Evolutionary conservation across 1,284 basidiomycete species (phyloP), one percentile per base, ranked within the genome.

Genomic region (Naganishia cerealis): DNA sequence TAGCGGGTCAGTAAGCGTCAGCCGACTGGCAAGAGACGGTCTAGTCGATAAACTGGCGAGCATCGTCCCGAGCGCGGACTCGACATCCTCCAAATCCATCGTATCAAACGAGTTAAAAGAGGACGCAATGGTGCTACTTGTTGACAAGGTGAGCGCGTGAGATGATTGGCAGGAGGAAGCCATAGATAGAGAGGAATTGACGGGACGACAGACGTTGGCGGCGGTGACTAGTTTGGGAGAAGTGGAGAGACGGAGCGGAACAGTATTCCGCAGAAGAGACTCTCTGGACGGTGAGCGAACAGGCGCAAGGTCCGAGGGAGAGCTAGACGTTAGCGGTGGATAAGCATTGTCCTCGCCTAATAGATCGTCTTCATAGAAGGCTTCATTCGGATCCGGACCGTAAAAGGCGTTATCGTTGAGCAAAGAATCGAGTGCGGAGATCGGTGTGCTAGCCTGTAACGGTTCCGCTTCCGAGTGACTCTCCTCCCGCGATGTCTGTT

Each of bases 31-130:
- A 53, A 63, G 50, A 9, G 50, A 54, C 38, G 61, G 61, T 9
- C 61, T 46, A 7, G 61, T 63, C 24, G 61, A 63, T 13, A 63
- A 29, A 53, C 61, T 63, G 10, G 61, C 61, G 16, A 63, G 61
- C 61, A 63, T 63, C 3, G 50, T 54, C 16, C 61, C 61, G n/a
- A 63, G 36, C 15, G 61, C 61, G 24, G 61, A 54, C 39, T 63
- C 61, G 36, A 63, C 61, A 40, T 63, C 61, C 13, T 63, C 61
- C 42, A 63, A 33, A 18, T 63, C 61, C 50, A 63, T 24, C 21
- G 61, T 63, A 21, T 63, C 36, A 16, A 63, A 26, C 7, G 61
- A 63, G 42, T 63, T 50, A 26, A 63, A 52, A 1, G 61, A 63
- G 13, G 61, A 54, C 21, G 46, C 61, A 26, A 63, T 40, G 39